Conservation (phyloP, 139 green algal genomes). For the Tetradesmus lagerheimii region DNA sequence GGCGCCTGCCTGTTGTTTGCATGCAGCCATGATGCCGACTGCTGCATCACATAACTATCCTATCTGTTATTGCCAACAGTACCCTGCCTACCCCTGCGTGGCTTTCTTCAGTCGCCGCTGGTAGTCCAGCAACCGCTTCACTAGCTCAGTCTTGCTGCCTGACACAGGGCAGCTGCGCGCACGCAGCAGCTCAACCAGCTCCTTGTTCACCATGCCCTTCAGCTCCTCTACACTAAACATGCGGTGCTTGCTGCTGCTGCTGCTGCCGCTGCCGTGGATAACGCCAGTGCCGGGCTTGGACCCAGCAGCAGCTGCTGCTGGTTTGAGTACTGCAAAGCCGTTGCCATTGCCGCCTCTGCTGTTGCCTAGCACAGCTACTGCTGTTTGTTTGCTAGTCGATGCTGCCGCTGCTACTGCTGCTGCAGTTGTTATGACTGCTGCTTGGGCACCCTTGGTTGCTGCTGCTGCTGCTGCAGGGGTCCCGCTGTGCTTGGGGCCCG, state of each 20-base stretch:
- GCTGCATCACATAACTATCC: too few relatives aligned
- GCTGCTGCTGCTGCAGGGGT: neutral
- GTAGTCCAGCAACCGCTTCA: conserved; percentile 37
- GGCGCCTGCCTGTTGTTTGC: too few relatives aligned
- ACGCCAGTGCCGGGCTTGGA: neutral
- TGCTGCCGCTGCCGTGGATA: neutral
- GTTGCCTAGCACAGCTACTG: too few relatives aligned
- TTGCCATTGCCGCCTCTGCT: neutral
- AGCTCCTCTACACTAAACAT: conserved; percentile 34
- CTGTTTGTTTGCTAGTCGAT: neutral
- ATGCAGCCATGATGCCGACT: too few relatives aligned
- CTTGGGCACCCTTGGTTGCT: neutral
- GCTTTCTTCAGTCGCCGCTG: conserved; percentile 34
- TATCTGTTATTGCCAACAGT: too few relatives aligned
- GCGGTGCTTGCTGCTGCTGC: conserved; percentile 11
- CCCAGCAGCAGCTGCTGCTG: neutral
- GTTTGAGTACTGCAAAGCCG: neutral
- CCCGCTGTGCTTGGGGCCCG: neutral
- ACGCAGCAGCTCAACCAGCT: conserved; percentile 35
- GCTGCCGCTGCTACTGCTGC: conserved; percentile 14
- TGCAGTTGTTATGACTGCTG: neutral
- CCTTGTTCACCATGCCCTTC: conserved; percentile 34
- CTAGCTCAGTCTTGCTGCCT: conserved; percentile 34
- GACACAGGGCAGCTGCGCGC: neutral
- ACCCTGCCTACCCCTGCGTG: neutral